A percentile compares a stretch with the other conserved stretches of the same genome.
Evolutionary conservation across 106 monocot species (phyloP).

Genomic region (Dioscorea alata): DNA sequence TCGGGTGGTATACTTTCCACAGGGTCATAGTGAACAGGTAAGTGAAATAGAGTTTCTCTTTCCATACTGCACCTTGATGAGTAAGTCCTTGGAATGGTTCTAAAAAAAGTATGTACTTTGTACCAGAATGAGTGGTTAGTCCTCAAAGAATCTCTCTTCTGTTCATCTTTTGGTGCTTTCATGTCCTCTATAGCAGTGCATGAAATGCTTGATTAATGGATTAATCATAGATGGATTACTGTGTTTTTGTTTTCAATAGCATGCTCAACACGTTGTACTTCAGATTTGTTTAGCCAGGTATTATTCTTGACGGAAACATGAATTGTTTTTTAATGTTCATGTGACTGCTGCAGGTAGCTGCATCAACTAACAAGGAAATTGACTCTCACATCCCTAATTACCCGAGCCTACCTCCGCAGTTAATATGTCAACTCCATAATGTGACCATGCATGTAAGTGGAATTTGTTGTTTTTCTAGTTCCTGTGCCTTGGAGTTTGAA

Average conservation of each 20-base stretch:
- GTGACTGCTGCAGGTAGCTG: constrained; percentile 16
- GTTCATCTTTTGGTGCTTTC: no score
- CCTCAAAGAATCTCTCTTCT: neutral
- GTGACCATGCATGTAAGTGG: constrained; percentile 30
- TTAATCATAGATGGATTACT: no score
- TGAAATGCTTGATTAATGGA: no score
- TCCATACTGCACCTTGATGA: no score
- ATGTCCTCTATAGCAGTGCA: no score
- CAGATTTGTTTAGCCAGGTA: no score
- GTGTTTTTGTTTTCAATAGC: no score
- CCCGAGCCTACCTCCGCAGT: constrained; percentile 26
- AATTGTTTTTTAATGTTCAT: no score
- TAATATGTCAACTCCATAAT: constrained; percentile 31
- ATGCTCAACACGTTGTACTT: no score
- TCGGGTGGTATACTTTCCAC: constrained; percentile 34
- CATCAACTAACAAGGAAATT: constrained; percentile 30
- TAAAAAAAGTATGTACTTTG: neutral
- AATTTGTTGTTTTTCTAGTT: neutral
- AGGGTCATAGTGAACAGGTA: constrained; percentile 40
- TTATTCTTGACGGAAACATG: no score
- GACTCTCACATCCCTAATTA: constrained; percentile 31
- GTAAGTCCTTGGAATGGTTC: no score
- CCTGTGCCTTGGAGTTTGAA: neutral
- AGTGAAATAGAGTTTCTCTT: neutral
- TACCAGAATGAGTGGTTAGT: neutral